These are phyloP conservation scores for Mercurialis annua DNA, from an alignment of 345 rosid genomes.

Conservation along the genomic window DNA sequence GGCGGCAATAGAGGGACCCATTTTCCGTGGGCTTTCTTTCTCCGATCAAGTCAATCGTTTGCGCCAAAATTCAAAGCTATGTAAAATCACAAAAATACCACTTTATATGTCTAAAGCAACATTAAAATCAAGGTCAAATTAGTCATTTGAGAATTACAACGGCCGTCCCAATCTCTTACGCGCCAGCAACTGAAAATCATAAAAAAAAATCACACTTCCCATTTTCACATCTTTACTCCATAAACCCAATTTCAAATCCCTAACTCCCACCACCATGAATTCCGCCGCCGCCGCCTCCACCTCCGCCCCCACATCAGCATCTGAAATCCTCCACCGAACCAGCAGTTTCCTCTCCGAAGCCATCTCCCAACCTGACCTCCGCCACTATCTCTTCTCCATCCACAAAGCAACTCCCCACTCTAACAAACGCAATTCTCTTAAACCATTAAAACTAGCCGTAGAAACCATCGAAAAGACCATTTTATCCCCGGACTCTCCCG, in stretches of 20 bases:
- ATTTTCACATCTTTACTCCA: neutral
- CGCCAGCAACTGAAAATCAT: slow-evolving; percentile 1
- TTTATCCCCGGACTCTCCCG: slow-evolving; percentile 24
- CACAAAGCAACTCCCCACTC: slow-evolving; percentile 24
- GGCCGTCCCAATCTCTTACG: slow-evolving; percentile 14
- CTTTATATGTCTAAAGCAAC: neutral
- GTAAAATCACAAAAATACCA: neutral
- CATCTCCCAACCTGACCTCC: slow-evolving; percentile 43
- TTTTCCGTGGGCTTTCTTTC: neutral
- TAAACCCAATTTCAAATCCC: neutral
- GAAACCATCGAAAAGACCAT: slow-evolving; percentile 48
- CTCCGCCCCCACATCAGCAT: slow-evolving; percentile 17
- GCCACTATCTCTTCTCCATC: slow-evolving; percentile 39
- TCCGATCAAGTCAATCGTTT: neutral
- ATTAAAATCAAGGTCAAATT: neutral
- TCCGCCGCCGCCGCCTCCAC: neutral
- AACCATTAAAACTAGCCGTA: slow-evolving; percentile 37
- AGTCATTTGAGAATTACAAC: neutral
- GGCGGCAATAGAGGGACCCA: slow-evolving; percentile 29
- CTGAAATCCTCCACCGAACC: slow-evolving; percentile 43
- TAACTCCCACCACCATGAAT: neutral
- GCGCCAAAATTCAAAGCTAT: slow-evolving; percentile 11
- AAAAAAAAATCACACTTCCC: neutral
- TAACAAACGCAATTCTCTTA: slow-evolving; percentile 23
- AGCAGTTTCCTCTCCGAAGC: slow-evolving; percentile 35